phyloP scores from a whole-genome alignment of 2,329 filamentous ascomycete genomes.

The Capronia coronata region DNA sequence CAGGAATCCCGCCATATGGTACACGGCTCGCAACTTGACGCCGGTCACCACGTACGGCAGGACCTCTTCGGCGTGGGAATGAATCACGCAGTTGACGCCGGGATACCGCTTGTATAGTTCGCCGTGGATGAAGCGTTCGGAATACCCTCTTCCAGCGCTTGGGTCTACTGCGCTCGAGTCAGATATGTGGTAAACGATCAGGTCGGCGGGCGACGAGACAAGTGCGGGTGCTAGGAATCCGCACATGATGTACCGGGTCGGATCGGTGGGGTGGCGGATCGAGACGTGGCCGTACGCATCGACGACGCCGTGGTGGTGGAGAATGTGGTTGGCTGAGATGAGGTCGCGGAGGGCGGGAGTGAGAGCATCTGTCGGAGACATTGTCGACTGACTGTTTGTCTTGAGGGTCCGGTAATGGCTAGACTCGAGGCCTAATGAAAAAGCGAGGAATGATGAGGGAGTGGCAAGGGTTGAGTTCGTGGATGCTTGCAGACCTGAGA shows the following conservation, averaged over 20 bases:
- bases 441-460: no score
- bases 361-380: conserved; percentile 3
- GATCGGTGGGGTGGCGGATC: conserved; percentile 44
- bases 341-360: conserved; percentile 17
- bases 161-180: conserved; percentile 40
- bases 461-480: no score
- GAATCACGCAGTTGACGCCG: conserved; percentile 39
- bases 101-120: conserved; percentile 43
- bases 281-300: conserved; percentile 56
- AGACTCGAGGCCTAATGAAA: no score
- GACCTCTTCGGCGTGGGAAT: conserved; percentile 43
- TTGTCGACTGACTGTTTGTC: neutral
- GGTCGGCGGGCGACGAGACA: conserved; percentile 40
- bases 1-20: conserved; percentile 44
- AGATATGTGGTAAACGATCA: conserved; percentile 44
- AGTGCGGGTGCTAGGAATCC: conserved; percentile 44
- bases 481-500: no score
- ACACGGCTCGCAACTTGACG: conserved; percentile 38
- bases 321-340: conserved; percentile 35
- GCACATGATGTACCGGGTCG: conserved; percentile 46
- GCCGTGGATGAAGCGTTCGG: conserved; percentile 45
- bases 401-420: no score
- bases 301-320: conserved; percentile 46
- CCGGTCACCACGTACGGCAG: conserved; percentile 39
- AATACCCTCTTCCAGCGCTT: conserved; percentile 37